A percentile compares a stretch with the other conserved stretches of the same genome.
These are phyloP conservation scores for Eimeria tenella DNA, from an alignment of 169 alveolate species.

Conservation along the genomic window DNA sequence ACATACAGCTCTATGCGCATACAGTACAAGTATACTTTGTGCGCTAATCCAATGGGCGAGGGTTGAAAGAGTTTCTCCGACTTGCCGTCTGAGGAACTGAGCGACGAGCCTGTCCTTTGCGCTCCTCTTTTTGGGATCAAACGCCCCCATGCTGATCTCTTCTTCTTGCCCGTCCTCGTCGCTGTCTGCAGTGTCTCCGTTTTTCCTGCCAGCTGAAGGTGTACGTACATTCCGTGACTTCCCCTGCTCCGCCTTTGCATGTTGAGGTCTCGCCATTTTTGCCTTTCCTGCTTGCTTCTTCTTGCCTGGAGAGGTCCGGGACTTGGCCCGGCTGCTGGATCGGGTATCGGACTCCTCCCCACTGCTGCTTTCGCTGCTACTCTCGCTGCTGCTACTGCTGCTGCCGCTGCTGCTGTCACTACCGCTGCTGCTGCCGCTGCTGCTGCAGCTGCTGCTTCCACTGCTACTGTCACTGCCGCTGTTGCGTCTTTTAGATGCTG, in stretches of 20 bases:
- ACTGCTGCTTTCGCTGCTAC: slow-evolving; percentile 80
- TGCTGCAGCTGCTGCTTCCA: slow-evolving; percentile 19
- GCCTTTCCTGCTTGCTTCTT: slow-evolving; percentile 17
- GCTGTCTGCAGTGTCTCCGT: slow-evolving; percentile 2
- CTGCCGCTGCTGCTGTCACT: slow-evolving; percentile 62
- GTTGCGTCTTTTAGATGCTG: slow-evolving; percentile 22
- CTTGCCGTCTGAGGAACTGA: slow-evolving; percentile 81
- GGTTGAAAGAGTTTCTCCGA: no score
- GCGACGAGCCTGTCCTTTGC: slow-evolving; percentile 84
- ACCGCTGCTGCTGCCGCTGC: slow-evolving; percentile 40
- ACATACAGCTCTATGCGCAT: no score
- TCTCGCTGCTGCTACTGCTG: slow-evolving; percentile 58
- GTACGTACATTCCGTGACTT: slow-evolving; percentile 56
- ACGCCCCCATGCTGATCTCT: slow-evolving; percentile 84
- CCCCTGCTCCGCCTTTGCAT: slow-evolving; percentile 16
- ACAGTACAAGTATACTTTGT: no score
- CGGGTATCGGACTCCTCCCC: slow-evolving; percentile 72
- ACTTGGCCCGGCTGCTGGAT: slow-evolving; percentile 43
- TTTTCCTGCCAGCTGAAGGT: slow-evolving; percentile 21
- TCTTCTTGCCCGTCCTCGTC: slow-evolving; percentile 69
- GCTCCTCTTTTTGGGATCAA: slow-evolving; percentile 84
- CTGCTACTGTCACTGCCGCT: slow-evolving; percentile 38
- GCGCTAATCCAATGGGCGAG: no score
- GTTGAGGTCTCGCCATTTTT: background rate
- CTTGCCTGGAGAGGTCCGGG: slow-evolving; percentile 41